Conservation (phyloP, 352 stramenopile genomes). For the Phytophthora fragariae region DNA sequence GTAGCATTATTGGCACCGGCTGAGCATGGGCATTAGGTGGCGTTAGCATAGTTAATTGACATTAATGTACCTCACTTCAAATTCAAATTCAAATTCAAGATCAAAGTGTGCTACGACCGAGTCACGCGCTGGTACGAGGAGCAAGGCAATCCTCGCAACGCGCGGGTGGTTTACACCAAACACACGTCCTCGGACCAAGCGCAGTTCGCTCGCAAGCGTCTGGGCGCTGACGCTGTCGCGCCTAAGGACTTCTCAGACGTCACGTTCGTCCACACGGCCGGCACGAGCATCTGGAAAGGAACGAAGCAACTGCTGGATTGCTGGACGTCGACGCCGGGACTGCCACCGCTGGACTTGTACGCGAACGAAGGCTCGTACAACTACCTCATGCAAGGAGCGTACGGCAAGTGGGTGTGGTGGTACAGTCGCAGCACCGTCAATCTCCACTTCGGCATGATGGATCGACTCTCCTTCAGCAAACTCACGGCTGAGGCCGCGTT, state of each 20-base stretch:
- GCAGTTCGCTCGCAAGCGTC: neutral
- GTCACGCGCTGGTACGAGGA: neutral
- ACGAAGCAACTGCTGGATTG: conserved; percentile 2
- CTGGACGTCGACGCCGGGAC: neutral
- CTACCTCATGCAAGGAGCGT: neutral
- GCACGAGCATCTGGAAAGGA: neutral
- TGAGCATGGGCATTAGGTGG: too few relatives aligned
- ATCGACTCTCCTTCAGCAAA: neutral
- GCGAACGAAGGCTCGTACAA: conserved; percentile 1
- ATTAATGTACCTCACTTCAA: too few relatives aligned
- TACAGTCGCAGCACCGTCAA: neutral
- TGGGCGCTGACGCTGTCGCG: neutral
- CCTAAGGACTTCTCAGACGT: conserved; percentile 1
- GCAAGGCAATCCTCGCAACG: neutral
- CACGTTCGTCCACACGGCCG: neutral
- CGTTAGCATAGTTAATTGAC: too few relatives aligned
- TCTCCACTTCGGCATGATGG: conserved; percentile 2
- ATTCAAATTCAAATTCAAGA: too few relatives aligned
- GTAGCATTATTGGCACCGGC: too few relatives aligned
- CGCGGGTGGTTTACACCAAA: neutral
- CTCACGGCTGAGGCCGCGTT: neutral
- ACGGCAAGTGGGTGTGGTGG: conserved; percentile 2
- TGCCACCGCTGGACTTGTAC: conserved; percentile 1
- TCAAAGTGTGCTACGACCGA: neutral
- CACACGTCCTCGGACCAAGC: conserved; percentile 5